Conservation (phyloP, 179 eudicot genomes). For the Sideroxylon spinosum region DNA sequence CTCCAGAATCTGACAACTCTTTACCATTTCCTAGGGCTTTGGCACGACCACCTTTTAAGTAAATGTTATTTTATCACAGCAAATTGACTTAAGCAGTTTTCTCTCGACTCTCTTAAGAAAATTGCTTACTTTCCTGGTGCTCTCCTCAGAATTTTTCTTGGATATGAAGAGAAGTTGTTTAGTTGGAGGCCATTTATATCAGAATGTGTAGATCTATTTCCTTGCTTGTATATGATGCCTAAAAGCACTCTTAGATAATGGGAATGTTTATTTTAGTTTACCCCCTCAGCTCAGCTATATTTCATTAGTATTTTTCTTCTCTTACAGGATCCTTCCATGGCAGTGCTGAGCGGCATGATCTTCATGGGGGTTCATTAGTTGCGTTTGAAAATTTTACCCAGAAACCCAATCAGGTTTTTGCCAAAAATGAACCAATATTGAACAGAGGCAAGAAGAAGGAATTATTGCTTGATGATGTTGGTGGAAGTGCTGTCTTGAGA, state of each 20-base stretch:
- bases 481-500: constrained; percentile 44
- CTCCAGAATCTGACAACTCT: constrained; percentile 15
- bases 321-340: constrained; percentile 40
- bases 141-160: neutral
- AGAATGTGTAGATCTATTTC: neutral
- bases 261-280: neutral
- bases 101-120: neutral
- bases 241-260: neutral
- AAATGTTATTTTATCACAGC: neutral
- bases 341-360: constrained; percentile 36
- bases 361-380: constrained; percentile 31
- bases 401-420: constrained; percentile 60
- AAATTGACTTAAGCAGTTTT: neutral
- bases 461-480: constrained; percentile 69
- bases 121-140: neutral
- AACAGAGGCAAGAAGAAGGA: constrained; percentile 85
- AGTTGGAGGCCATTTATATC: neutral
- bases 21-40: constrained; percentile 27
- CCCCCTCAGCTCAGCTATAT: neutral
- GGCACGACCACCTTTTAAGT: constrained; percentile 26
- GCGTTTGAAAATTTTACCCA: constrained; percentile 33
- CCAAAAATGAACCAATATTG: constrained; percentile 58
- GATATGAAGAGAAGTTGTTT: neutral
- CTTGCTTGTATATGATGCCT: constrained; percentile 7
- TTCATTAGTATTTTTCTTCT: constrained; percentile 12